phyloP scores from a whole-genome alignment of 768 basidiomycete species.

The Hericium alpestre region DNA sequence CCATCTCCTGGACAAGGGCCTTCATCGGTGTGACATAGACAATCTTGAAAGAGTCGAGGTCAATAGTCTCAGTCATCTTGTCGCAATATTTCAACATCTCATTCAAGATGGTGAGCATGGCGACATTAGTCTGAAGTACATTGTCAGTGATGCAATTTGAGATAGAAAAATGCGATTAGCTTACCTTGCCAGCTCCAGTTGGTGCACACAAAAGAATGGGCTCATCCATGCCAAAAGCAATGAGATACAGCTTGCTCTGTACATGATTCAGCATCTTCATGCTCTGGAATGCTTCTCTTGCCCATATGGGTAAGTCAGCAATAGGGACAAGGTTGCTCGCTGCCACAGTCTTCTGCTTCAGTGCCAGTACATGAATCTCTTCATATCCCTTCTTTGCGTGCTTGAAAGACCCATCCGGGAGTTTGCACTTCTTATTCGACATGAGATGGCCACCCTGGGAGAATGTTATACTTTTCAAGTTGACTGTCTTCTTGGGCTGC shows the following conservation, averaged over 20 bases:
- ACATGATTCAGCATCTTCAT: constrained; percentile 77
- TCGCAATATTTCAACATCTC: constrained; percentile 85
- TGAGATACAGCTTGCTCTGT: constrained; percentile 86
- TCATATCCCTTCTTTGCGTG: constrained; percentile 93
- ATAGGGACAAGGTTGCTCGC: constrained; percentile 67
- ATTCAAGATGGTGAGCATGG: constrained; percentile 88
- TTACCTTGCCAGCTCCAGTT: constrained; percentile 95
- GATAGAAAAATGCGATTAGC: constrained; percentile 11
- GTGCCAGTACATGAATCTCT: constrained; percentile 93
- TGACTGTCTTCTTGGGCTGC: constrained; percentile 76
- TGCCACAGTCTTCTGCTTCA: constrained; percentile 59
- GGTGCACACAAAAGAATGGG: constrained; percentile 94
- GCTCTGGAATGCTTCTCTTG: constrained; percentile 72
- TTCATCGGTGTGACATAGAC: constrained; percentile 99
- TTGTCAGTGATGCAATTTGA: constrained; percentile 9
- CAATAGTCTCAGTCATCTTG: constrained; percentile 69
- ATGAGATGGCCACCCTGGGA: constrained; percentile 92
- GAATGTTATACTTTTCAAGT: constrained; percentile 93
- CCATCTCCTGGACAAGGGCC: constrained; percentile 97
- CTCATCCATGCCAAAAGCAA: constrained; percentile 91
- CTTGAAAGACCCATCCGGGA: constrained; percentile 97
- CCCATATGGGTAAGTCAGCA: constrained; percentile 72
- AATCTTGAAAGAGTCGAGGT: constrained; percentile 87
- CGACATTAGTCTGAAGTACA: constrained; percentile 78
- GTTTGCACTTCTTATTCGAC: constrained; percentile 97